Evolutionary conservation across 805 yeast species (phyloP).

Genomic region (Cyberlindnera lachancei): DNA sequence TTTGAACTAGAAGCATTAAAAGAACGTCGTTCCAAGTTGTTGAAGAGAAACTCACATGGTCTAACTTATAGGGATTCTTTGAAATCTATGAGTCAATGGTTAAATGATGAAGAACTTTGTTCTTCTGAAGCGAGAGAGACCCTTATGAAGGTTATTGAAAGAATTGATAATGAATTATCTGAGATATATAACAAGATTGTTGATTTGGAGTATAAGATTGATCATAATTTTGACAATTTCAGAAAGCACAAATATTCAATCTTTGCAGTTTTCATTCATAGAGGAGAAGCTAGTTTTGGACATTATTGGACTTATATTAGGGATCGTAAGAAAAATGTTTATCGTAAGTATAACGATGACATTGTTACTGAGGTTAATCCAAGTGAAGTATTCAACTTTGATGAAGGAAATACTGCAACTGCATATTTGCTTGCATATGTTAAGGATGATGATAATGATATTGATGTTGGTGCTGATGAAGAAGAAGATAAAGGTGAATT

Average conservation of each 20-base stretch:
- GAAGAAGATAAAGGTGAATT: too few species aligned
- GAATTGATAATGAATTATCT: conserved; percentile 39
- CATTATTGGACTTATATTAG: conserved; percentile 95
- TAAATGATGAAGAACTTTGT: conserved; percentile 34
- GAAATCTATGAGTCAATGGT: conserved; percentile 47
- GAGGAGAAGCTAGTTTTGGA: conserved; percentile 94
- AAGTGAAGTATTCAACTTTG: conserved; percentile 60
- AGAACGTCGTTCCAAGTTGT: conserved; percentile 34
- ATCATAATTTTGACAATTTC: conserved; percentile 55
- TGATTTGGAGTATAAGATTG: conserved; percentile 40
- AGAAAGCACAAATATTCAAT: conserved; percentile 66
- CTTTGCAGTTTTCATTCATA: conserved; percentile 88
- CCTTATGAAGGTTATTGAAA: conserved; percentile 38
- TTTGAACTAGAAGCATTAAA: conserved; percentile 38
- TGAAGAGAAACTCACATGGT: conserved; percentile 42
- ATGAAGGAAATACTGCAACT: conserved; percentile 73
- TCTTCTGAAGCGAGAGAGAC: conserved; percentile 40
- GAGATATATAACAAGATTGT: conserved; percentile 34
- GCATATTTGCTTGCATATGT: conserved; percentile 90
- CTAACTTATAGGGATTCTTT: conserved; percentile 44
- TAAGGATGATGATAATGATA: too few species aligned
- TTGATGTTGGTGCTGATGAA: too few species aligned
- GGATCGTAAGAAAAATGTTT: conserved; percentile 60
- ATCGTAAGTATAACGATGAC: conserved; percentile 92
- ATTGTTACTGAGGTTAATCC: conserved; percentile 74